These are phyloP conservation scores for Boletus edulis DNA, from an alignment of 768 basidiomycete species.

Conservation along the genomic window DNA sequence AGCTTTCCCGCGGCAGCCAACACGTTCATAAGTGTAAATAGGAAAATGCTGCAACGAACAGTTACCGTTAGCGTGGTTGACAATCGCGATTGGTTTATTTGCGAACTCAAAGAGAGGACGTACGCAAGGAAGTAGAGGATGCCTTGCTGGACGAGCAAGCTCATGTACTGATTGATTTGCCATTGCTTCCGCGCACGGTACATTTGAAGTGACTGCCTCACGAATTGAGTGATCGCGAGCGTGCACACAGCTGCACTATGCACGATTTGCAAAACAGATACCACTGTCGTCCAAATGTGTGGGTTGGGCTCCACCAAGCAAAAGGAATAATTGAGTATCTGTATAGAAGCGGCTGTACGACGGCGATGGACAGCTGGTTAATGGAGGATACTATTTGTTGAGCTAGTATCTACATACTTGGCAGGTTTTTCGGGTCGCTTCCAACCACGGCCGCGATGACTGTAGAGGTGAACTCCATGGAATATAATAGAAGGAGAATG, in stretches of 20 bases:
- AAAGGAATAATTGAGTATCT: not conserved
- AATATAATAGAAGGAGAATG: not conserved
- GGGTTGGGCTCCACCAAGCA: not conserved
- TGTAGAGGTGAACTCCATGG: not conserved
- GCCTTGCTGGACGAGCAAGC: not conserved
- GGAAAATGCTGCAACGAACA: not conserved
- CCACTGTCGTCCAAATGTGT: not conserved
- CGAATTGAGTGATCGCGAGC: not conserved
- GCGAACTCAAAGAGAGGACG: not conserved
- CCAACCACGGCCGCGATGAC: not conserved
- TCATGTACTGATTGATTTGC: not conserved
- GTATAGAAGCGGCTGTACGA: not conserved
- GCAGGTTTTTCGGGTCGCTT: not conserved
- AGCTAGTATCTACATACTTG: not conserved
- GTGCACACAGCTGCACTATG: not conserved
- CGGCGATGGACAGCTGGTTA: not conserved
- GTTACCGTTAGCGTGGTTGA: not conserved
- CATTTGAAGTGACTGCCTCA: not conserved
- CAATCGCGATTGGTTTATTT: not conserved
- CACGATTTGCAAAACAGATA: not conserved
- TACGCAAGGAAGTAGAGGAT: not conserved
- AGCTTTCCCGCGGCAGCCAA: not conserved
- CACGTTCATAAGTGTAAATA: not conserved
- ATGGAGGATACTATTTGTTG: not conserved
- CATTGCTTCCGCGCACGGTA: not conserved